Evolutionary conservation across 768 basidiomycete genomes (phyloP), one percentile per base, ranked within the genome.

Genomic region (Brasilioporus rufonigricans): DNA sequence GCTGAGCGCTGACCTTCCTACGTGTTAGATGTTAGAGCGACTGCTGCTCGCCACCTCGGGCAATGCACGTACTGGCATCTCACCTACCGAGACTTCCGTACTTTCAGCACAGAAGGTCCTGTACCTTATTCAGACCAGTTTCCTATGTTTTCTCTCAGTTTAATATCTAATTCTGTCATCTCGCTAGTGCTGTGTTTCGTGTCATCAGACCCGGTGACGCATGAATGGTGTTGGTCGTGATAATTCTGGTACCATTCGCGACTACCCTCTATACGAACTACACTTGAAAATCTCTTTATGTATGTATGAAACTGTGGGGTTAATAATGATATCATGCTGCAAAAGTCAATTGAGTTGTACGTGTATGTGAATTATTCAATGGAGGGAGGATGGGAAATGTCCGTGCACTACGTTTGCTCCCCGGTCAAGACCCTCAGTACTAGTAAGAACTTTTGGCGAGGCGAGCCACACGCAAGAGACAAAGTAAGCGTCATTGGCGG

Each of bases 321-420:
- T 47, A 48, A 65, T 63, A 66, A 66, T 68, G 63, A 65, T 68
- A 66, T 65, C 38, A 49, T 68, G 65, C 64, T 54, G 43, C 61
- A 49, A 50, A 44, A 66, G 65, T 60, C 56, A 63, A 57, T 53
- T 52, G 55, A 41, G 29, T 50, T 57, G 60, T 66, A 64, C 33
- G 61, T 50, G 55, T 66, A 59, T 52, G 57, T 36, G 48, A 18
- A 68, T 68, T 68, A 68, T 65, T 57, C 56, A 24, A 56, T 63
- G 61, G 47, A 56, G 62, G 65, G 64, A 50, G 57, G 61, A 59
- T 56, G 61, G 68, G 63, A 65, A 65, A 71, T 73, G 56, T 68
- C 62, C 70, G 70, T 71, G 70, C 70, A 58, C 73, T 71, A 71
- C 73, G 70, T 73, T 56, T 61, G 64, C 63, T 66, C 66, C 71